These are phyloP conservation scores for Tylopilus sp. DNA, from an alignment of 1,284 basidiomycete genomes.

Conservation along the genomic window DNA sequence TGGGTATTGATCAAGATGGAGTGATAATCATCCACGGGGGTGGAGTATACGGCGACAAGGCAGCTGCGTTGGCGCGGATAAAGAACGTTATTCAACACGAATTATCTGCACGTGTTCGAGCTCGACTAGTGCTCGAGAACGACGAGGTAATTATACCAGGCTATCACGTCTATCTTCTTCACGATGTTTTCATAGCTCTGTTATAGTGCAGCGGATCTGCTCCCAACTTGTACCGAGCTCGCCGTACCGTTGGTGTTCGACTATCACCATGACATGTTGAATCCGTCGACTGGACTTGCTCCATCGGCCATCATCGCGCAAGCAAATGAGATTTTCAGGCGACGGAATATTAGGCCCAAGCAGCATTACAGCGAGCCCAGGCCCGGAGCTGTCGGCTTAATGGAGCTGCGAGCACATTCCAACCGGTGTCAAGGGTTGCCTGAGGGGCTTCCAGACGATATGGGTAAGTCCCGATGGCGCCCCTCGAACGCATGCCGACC, in stretches of 20 bases:
- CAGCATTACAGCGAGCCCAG: constrained; percentile 84
- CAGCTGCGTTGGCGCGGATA: constrained; percentile 65
- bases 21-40: constrained; percentile 82
- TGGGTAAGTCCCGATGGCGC: constrained; percentile 41
- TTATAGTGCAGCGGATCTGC: constrained; percentile 81
- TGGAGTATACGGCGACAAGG: constrained; percentile 79
- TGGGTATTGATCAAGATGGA: constrained; percentile 71
- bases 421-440: constrained; percentile 72
- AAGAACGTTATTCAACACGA: constrained; percentile 59
- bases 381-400: constrained; percentile 67
- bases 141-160: constrained; percentile 59
- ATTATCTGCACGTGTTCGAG: constrained; percentile 62
- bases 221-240: constrained; percentile 79
- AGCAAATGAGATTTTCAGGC: constrained; percentile 71
- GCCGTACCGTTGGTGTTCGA: constrained; percentile 76
- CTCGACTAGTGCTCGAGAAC: constrained; percentile 82
- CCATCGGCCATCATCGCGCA: constrained; percentile 60
- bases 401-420: constrained; percentile 82
- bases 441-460: constrained; percentile 58
- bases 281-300: constrained; percentile 50
- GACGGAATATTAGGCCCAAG: constrained; percentile 76
- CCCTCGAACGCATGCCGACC: background rate
- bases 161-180: background rate
- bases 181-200: constrained; percentile 53
- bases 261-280: constrained; percentile 77